Evolutionary conservation across 2,329 filamentous ascomycete genomes (phyloP).

Genomic region (Penicillium griseofulvum): DNA sequence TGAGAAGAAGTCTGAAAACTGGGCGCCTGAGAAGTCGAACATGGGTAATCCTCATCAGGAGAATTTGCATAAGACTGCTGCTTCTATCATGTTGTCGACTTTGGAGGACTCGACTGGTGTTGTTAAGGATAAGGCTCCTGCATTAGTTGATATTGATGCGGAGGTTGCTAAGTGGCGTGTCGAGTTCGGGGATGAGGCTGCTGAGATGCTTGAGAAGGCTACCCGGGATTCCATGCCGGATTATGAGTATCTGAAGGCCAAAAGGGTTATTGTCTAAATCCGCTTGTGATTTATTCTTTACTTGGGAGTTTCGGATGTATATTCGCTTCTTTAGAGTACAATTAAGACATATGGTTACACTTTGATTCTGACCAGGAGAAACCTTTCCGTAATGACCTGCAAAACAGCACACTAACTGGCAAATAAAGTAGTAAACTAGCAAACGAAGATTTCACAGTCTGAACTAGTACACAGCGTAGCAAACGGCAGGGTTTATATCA

Average conservation of each 20-base stretch:
- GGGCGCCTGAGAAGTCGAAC: background rate
- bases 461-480: too few species aligned
- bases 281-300: background rate
- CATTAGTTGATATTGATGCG: conserved; percentile 24
- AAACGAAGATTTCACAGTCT: too few species aligned
- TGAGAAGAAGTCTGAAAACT: conserved; percentile 6
- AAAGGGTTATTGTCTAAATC: conserved; percentile 13
- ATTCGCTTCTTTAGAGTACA: background rate
- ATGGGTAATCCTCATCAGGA: background rate
- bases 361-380: too few species aligned
- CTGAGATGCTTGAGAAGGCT: conserved; percentile 23
- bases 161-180: conserved; percentile 38
- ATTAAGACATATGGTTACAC: background rate
- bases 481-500: too few species aligned
- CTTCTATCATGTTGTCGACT: conserved; percentile 28
- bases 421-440: too few species aligned
- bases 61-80: background rate
- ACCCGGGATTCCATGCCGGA: conserved; percentile 39
- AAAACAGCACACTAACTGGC: too few species aligned
- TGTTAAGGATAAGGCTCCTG: conserved; percentile 31
- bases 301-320: too few species aligned
- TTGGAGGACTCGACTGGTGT: conserved; percentile 34
- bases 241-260: conserved; percentile 39
- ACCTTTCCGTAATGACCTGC: too few species aligned
- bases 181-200: conserved; percentile 34